Evolutionary conservation across 2,329 filamentous ascomycete genomes (phyloP).

Genomic region (Diaporthe sp.): DNA sequence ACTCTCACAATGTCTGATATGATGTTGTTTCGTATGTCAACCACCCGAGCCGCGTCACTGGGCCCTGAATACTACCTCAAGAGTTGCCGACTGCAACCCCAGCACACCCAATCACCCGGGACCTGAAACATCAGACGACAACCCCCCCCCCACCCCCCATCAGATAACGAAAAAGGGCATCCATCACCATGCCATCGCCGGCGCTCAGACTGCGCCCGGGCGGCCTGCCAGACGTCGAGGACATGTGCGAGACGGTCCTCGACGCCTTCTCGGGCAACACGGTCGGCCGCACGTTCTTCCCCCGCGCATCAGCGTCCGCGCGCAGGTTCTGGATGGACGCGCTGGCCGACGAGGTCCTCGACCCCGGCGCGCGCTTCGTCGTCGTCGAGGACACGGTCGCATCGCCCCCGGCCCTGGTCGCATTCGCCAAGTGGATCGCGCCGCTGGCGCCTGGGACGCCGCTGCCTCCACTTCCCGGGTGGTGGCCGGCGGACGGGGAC

Average conservation of each 20-base stretch:
- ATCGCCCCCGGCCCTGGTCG: conserved; percentile 52
- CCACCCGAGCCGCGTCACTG: conserved; percentile 11
- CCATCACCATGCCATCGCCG: conserved; percentile 14
- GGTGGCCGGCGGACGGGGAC: conserved; percentile 59
- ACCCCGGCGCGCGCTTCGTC: conserved; percentile 56
- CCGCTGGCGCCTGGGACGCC: conserved; percentile 46
- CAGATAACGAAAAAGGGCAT: not conserved
- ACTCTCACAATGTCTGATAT: not conserved
- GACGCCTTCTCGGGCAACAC: conserved; percentile 58
- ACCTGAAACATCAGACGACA: conserved; percentile 32
- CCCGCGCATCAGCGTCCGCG: conserved; percentile 45
- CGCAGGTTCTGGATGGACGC: conserved; percentile 53
- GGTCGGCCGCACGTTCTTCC: conserved; percentile 56
- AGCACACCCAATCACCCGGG: not conserved
- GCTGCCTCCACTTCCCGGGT: conserved; percentile 46
- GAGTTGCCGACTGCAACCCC: conserved; percentile 7
- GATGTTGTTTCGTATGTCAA: not conserved
- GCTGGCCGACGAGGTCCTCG: conserved; percentile 55
- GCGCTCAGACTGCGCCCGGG: conserved; percentile 55
- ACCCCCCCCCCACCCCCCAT: not conserved
- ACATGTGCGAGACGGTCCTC: conserved; percentile 59
- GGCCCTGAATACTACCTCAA: conserved; percentile 4
- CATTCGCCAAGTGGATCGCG: conserved; percentile 63
- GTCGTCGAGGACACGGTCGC: conserved; percentile 53
- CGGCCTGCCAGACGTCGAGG: conserved; percentile 55